A percentile compares a stretch with the other conserved stretches of the same genome.
phyloP scores from a whole-genome alignment of 768 basidiomycete genomes.

The Mrakia blollopis region DNA sequence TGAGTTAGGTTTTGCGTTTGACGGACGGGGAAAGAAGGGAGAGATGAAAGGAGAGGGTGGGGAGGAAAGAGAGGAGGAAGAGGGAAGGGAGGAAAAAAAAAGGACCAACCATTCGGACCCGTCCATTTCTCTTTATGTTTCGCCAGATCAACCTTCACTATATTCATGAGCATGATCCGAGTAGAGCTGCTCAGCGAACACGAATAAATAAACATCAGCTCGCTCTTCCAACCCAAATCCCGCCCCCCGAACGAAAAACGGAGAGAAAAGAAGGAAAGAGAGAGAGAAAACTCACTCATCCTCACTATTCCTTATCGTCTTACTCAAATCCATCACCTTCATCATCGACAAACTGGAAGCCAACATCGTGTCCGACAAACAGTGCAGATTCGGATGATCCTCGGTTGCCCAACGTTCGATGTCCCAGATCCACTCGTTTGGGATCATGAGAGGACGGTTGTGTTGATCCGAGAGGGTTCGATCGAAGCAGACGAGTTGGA shows the following conservation, averaged over 20 bases:
- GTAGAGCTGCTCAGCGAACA: not conserved
- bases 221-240: not conserved
- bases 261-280: too few species aligned
- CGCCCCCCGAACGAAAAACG: not conserved
- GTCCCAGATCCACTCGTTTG: conserved; percentile 1
- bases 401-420: conserved; percentile 15
- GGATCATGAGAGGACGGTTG: conserved; percentile 31
- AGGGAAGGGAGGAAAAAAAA: not conserved
- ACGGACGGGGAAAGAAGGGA: not conserved
- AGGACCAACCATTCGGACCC: conserved; percentile 13
- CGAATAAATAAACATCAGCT: not conserved
- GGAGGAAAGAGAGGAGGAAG: too few species aligned
- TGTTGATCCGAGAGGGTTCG: conserved; percentile 21
- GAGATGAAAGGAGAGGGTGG: not conserved
- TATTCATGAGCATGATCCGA: conserved; percentile 2
- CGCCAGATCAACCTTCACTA: not conserved
- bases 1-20: not conserved
- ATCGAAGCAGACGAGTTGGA: conserved; percentile 33
- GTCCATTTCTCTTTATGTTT: conserved; percentile 17
- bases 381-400: conserved; percentile 19
- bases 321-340: conserved; percentile 18
- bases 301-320: conserved; percentile 23
- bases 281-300: conserved; percentile 33
- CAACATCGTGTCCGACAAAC: conserved; percentile 34
- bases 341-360: conserved; percentile 17